These are phyloP conservation scores for Amborella trichopoda DNA, from an alignment of 164 flowering plant genomes.

Conservation along the genomic window DNA sequence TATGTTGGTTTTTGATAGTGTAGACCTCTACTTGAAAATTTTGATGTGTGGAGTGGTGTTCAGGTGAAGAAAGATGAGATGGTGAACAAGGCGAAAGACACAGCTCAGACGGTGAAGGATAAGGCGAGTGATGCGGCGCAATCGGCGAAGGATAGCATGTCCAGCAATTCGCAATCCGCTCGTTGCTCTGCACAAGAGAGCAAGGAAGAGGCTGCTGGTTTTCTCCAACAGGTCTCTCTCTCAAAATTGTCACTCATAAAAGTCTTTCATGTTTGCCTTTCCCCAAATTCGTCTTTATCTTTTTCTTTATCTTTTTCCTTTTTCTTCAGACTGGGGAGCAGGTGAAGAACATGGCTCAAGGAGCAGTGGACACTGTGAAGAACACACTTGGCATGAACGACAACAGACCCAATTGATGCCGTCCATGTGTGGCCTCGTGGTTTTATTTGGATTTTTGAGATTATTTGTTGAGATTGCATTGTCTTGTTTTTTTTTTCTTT, in stretches of 20 bases:
- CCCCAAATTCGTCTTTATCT: too few relatives aligned
- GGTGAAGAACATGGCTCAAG: conserved; percentile 9
- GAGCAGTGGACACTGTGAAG: conserved; percentile 7
- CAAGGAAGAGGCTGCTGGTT: conserved; percentile 18
- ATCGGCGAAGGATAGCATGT: conserved; percentile 12
- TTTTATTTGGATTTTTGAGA: too few relatives aligned
- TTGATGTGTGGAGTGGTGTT: not conserved
- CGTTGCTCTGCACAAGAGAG: conserved; percentile 15
- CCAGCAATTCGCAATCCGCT: conserved; percentile 14
- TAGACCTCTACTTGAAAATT: not conserved
- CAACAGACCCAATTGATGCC: too few relatives aligned
- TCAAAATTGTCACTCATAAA: not conserved
- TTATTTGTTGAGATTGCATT: too few relatives aligned
- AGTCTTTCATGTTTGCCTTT: not conserved
- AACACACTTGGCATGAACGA: conserved; percentile 10
- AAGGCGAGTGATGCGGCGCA: not conserved
- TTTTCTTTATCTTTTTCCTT: too few relatives aligned
- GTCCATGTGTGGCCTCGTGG: too few relatives aligned
- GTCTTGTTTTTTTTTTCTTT: too few relatives aligned
- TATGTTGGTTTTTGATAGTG: not conserved
- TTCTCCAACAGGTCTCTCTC: conserved; percentile 38
- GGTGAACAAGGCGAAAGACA: conserved; percentile 3
- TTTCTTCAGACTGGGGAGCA: conserved; percentile 10
- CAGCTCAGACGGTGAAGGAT: conserved; percentile 3
- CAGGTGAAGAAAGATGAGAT: conserved; percentile 3